Conservation (phyloP, 495 filamentous ascomycete genomes). For the Penicillium lividum region DNA sequence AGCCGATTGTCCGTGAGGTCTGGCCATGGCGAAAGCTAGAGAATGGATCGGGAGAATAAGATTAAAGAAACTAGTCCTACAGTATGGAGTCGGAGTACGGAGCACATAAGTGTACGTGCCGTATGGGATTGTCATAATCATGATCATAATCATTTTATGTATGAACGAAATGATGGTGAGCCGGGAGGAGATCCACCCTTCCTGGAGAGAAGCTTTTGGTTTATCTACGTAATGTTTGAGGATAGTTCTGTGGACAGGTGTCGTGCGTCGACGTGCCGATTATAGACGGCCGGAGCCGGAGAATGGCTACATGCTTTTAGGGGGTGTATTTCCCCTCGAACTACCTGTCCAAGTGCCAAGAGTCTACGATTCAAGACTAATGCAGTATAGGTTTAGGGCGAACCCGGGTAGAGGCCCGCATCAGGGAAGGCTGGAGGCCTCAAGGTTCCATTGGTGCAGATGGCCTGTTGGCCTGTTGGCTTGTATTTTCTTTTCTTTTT, state of each 20-base stretch:
- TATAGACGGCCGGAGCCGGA: slow-evolving; percentile 3
- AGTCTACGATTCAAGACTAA: not conserved
- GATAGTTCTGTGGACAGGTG: slow-evolving; percentile 1
- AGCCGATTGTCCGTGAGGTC: slow-evolving; percentile 16
- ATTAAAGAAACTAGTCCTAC: slow-evolving; percentile 1
- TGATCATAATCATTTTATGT: too few relatives aligned
- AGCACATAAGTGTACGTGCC: not conserved
- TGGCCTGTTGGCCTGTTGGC: slow-evolving; percentile 1
- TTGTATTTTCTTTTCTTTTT: slow-evolving; percentile 7
- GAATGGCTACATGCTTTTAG: not conserved
- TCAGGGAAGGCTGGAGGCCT: slow-evolving; percentile 15
- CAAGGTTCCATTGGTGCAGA: not conserved
- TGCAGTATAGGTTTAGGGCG: slow-evolving; percentile 4
- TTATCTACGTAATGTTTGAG: not conserved
- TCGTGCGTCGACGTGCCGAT: slow-evolving; percentile 15
- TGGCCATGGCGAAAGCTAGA: slow-evolving; percentile 2
- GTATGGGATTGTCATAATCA: too few relatives aligned
- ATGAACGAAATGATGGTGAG: not conserved
- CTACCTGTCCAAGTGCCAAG: slow-evolving; percentile 3
- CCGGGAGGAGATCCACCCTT: not conserved
- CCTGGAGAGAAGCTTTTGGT: not conserved
- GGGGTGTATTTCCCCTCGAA: not conserved
- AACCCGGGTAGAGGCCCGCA: slow-evolving; percentile 28
- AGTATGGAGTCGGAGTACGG: not conserved
- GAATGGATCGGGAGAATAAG: not conserved